phyloP scores from a whole-genome alignment of 78 protist genomes.

The slime mould (Dictyostelium discoideum) region dicty_2.7 NC_007091.3:1532001-1532500 shows the following conservation, averaged over 20 bases:
- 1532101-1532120: conserved; percentile 41
- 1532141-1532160: conserved; percentile 56
- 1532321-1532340: neutral
- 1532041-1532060: conserved; percentile 80
- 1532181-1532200: conserved; percentile 44
- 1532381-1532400: neutral
- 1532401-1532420: neutral
- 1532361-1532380: neutral
- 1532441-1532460: neutral
- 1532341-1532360: conserved; percentile 4
- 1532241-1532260: conserved; percentile 40
- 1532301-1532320: neutral
- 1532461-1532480: no score
- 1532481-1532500: no score
- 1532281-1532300: neutral
- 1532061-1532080: conserved; percentile 57
- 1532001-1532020: conserved; percentile 28
- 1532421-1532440: neutral
- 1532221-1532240: conserved; percentile 37
- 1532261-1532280: conserved; percentile 21
- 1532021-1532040: conserved; percentile 63
- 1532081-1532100: conserved; percentile 62
- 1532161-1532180: conserved; percentile 68
- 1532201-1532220: conserved; percentile 56
- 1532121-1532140: conserved; percentile 61